Conservation (phyloP, 352 stramenopile genomes). For the Phytophthora vignae region DNA sequence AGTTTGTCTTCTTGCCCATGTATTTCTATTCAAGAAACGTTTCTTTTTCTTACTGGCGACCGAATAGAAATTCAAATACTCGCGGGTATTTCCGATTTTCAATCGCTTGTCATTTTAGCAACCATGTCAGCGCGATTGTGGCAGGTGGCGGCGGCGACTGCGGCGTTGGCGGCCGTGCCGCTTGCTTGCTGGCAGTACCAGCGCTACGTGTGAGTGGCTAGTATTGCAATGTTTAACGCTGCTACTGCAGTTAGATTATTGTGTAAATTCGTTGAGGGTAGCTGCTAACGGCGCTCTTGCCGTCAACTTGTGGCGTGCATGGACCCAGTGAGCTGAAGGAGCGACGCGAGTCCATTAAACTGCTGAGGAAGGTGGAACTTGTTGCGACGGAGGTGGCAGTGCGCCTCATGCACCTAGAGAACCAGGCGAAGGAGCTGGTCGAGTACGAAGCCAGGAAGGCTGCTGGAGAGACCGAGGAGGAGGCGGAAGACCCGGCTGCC, state of each 20-base stretch:
- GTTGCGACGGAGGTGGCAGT: slow-evolving; percentile 73
- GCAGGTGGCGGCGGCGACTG: slow-evolving; percentile 25
- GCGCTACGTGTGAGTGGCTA: slow-evolving; percentile 28
- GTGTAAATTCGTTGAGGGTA: slow-evolving; percentile 4
- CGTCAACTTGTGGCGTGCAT: slow-evolving; percentile 15
- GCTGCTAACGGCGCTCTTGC: slow-evolving; percentile 15
- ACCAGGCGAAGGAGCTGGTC: slow-evolving; percentile 67
- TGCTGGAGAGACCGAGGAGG: slow-evolving; percentile 2
- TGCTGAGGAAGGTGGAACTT: slow-evolving; percentile 77
- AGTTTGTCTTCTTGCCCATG: slow-evolving; percentile 89
- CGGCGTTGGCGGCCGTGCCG: slow-evolving; percentile 44
- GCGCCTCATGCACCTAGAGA: slow-evolving; percentile 72
- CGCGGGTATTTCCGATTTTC: neutral
- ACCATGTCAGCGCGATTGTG: slow-evolving; percentile 31
- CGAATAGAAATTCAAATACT: neutral
- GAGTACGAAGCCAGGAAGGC: slow-evolving; percentile 52
- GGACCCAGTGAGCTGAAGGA: slow-evolving; percentile 27
- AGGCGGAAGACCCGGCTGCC: slow-evolving; percentile 28
- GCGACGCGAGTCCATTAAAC: slow-evolving; percentile 61
- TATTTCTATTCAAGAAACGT: neutral
- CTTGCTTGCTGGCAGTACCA: slow-evolving; percentile 51
- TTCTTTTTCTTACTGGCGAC: neutral
- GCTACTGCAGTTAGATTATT: neutral
- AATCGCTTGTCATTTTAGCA: slow-evolving; percentile 1
- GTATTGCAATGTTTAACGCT: neutral